Conservation (phyloP, 148 eudicot species). For the Rheum nobile region DNA sequence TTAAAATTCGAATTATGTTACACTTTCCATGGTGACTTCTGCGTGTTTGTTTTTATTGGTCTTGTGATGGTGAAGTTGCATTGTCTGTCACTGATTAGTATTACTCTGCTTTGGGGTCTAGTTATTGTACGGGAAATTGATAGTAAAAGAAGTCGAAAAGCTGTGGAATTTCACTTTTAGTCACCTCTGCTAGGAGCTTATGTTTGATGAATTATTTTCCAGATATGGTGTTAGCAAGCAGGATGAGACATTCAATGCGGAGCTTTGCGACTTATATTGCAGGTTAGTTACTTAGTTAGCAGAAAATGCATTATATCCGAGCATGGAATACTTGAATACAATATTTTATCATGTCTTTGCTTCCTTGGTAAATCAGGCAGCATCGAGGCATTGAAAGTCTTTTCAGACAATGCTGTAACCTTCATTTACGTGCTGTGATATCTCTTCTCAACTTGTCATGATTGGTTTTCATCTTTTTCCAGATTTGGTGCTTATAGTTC, state of each 20-base stretch:
- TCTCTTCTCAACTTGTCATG: background rate
- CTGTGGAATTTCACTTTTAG: background rate
- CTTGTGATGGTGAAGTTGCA: background rate
- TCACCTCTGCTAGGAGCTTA: background rate
- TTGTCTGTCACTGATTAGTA: background rate
- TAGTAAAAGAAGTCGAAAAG: background rate
- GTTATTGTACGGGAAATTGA: background rate
- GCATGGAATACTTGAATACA: background rate
- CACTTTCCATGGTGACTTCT: background rate
- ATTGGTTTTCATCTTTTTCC: background rate
- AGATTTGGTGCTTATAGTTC: background rate
- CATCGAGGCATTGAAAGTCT: background rate
- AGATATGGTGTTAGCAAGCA: slow-evolving; percentile 91
- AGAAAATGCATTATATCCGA: background rate
- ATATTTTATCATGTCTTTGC: background rate
- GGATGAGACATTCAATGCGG: slow-evolving; percentile 68
- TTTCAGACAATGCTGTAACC: background rate
- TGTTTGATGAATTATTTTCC: slow-evolving; percentile 10
- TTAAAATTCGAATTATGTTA: background rate
- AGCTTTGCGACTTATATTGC: slow-evolving; percentile 72
- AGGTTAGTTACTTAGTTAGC: slow-evolving; percentile 48
- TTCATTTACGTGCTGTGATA: background rate
- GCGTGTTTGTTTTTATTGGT: background rate
- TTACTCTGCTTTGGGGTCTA: background rate
- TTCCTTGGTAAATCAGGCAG: background rate